Evolutionary conservation across 352 stramenopile genomes (phyloP), one percentile per base, ranked within the genome.

Genomic region (Thalassiosira ordinaria): DNA sequence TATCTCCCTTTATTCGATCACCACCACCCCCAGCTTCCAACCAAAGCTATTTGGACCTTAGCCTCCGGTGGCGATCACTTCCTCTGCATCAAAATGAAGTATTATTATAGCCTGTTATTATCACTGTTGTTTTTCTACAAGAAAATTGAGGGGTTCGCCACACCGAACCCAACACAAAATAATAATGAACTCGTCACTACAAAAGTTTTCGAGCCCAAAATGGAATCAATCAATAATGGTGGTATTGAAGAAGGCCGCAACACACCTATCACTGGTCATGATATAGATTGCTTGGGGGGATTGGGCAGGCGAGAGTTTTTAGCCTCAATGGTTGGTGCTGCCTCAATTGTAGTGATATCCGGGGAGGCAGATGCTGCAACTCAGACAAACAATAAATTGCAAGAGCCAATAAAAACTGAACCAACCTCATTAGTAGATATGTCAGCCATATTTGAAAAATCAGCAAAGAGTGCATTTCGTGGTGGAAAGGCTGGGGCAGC

Each of bases 401-500:
- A 33, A 49, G 65, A 56, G 8, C 20, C 47, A 22, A 6, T 59
- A 47, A 5, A 1, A 57, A n/a, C 22, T 20, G 26, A 31, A 16
- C 18, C 29, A 39, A 8, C 37, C 33, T n/a, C 52, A 26, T 20
- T 27, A 6, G 64, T 84, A 26, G 68, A 75, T 20, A 55, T 53
- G 39, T 27, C n/a, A 24, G 56, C 51, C 7, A 89, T 89, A n/a
- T 55, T 89, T 26, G 37, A 84, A 78, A 91, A 91, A 71, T 77
- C 89, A 14, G 67, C 78, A 26, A 92, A 94, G 57, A 85, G 82
- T 27, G 89, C 87, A 41, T 22, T 93, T 1, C 75, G 80, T 24
- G 89, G 86, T 56, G 88, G 86, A 18, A 89, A 89, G 29, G 86
- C 85, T 18, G 87, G 89, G 20, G 89, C 89, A 51, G 74, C 82